These are phyloP conservation scores for Herpetomonas samuelpessoai DNA, from an alignment of 208 protist species.

Conservation along the genomic window DNA sequence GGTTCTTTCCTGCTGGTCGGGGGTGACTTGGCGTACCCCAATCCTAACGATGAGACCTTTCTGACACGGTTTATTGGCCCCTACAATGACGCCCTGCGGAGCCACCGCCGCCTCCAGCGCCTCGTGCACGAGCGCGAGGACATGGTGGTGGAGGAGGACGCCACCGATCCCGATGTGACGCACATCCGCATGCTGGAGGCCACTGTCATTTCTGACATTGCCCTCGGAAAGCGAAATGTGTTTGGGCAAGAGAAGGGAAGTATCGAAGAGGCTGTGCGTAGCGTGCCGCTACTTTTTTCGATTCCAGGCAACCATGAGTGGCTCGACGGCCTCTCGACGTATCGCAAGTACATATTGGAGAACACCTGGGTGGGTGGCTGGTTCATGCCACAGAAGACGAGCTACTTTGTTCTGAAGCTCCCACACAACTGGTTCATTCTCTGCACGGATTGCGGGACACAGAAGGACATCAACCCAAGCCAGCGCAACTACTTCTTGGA, in stretches of 20 bases:
- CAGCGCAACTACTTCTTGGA: conserved; percentile 86
- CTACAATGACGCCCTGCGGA: conserved; percentile 57
- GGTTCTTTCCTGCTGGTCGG: conserved; percentile 78
- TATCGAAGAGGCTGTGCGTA: conserved; percentile 51
- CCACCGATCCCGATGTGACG: conserved; percentile 41
- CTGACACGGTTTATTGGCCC: conserved; percentile 67
- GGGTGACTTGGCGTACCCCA: conserved; percentile 85
- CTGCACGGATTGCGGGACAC: conserved; percentile 73
- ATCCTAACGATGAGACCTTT: conserved; percentile 71
- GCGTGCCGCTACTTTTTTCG: conserved; percentile 69
- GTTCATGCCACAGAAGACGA: conserved; percentile 83
- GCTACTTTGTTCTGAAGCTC: conserved; percentile 76
- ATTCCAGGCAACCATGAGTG: conserved; percentile 91
- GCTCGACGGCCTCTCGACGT: conserved; percentile 84
- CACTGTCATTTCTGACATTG: conserved; percentile 28
- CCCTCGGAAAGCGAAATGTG: conserved; percentile 22
- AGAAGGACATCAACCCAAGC: conserved; percentile 68
- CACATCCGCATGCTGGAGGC: conserved; percentile 60
- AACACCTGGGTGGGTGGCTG: conserved; percentile 77
- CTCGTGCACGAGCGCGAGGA: conserved; percentile 43
- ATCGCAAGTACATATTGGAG: conserved; percentile 72
- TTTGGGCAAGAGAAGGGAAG: conserved; percentile 18
- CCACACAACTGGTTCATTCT: conserved; percentile 87
- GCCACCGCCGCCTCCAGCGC: conserved; percentile 37
- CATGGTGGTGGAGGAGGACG: conserved; percentile 41